Conservation (phyloP, 192 early-diverging fungal genomes). For the Gryganskiella cystojenkinii region DNA sequence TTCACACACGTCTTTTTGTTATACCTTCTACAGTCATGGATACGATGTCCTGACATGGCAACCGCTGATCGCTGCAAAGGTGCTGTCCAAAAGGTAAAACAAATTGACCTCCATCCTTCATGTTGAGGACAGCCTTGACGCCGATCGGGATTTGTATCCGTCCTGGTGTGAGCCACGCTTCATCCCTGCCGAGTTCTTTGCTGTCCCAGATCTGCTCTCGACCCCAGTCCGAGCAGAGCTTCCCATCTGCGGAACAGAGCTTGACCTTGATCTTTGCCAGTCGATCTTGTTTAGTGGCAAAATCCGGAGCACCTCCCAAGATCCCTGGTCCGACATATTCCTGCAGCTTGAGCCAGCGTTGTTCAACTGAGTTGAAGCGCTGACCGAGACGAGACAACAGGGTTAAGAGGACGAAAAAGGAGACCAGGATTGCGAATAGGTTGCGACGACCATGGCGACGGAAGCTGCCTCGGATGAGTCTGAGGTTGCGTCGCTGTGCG, state of each 20-base stretch:
- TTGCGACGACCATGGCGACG: constrained; percentile 14
- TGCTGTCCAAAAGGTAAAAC: constrained; percentile 24
- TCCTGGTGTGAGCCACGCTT: constrained; percentile 29
- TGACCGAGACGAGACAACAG: constrained; percentile 12
- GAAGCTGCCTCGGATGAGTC: constrained; percentile 9
- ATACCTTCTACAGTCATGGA: constrained; percentile 43
- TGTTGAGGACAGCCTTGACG: constrained; percentile 19
- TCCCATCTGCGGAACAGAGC: constrained; percentile 21
- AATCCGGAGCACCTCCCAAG: constrained; percentile 31
- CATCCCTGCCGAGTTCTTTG: constrained; percentile 26
- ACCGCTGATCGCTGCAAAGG: constrained; percentile 10
- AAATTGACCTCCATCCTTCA: constrained; percentile 5
- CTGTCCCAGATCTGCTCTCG: constrained; percentile 19
- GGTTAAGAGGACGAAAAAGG: constrained; percentile 3
- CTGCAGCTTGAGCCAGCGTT: constrained; percentile 19
- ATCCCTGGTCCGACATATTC: constrained; percentile 20
- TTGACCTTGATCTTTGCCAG: constrained; percentile 7
- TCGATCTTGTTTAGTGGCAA: not conserved
- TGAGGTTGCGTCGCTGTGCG: constrained; percentile 3
- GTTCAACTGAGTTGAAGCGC: constrained; percentile 10
- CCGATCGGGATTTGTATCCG: constrained; percentile 45
- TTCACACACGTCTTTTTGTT: too few relatives aligned
- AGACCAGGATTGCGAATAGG: constrained; percentile 12
- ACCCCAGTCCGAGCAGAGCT: constrained; percentile 30
- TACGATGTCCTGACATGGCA: constrained; percentile 24